Conservation (phyloP, 306 rosid species). For the Dryas alaskensis region DNA sequence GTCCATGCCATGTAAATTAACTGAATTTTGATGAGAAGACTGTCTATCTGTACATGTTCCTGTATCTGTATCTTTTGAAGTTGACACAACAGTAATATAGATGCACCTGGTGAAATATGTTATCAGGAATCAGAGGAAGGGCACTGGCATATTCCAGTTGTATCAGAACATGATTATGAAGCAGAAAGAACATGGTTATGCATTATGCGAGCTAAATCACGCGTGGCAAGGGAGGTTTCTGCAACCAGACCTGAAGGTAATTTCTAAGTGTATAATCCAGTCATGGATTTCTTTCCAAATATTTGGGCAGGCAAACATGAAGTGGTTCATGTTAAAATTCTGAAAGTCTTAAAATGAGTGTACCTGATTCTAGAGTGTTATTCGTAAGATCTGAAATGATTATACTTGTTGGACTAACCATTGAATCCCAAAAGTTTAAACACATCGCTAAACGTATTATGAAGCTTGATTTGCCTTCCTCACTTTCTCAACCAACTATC, state of each 20-base stretch:
- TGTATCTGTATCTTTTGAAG: constrained; percentile 9
- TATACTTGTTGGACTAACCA: background rate
- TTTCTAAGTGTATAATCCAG: background rate
- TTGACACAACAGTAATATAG: constrained; percentile 19
- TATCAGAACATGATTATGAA: constrained; percentile 53
- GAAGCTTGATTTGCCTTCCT: too few species aligned
- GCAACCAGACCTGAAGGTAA: constrained; percentile 47
- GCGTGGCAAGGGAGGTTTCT: constrained; percentile 30
- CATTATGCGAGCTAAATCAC: constrained; percentile 52
- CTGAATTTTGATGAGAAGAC: background rate
- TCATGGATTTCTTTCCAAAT: background rate
- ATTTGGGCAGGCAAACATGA: background rate
- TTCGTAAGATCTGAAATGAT: background rate
- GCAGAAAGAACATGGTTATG: constrained; percentile 79
- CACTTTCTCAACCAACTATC: background rate
- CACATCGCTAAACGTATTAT: too few species aligned
- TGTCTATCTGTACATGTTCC: background rate
- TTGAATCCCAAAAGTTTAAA: too few species aligned
- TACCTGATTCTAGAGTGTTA: too few species aligned
- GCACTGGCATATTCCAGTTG: constrained; percentile 88
- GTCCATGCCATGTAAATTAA: background rate
- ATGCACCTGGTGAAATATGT: constrained; percentile 26
- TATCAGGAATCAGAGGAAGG: constrained; percentile 87
- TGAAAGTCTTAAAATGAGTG: too few species aligned
- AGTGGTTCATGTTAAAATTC: background rate